Percentiles rank a stretch among this genome's conserved stretches.
Conservation (phyloP, 345 rosid genomes). For the Eucalyptus cloeziana region DNA sequence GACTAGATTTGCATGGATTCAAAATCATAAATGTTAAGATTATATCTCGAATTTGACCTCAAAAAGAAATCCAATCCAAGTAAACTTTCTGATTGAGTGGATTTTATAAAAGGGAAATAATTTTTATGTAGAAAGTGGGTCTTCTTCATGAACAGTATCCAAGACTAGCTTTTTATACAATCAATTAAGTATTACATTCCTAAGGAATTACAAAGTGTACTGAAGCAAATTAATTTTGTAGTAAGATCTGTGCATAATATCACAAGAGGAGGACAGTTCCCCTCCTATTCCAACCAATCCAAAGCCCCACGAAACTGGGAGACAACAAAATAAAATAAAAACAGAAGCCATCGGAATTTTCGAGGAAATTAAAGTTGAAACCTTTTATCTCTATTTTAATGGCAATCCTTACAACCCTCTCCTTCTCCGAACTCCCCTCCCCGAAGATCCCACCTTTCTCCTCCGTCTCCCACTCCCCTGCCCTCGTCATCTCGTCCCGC, state of each 20-base stretch:
- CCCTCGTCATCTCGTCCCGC: neutral
- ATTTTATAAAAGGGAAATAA: neutral
- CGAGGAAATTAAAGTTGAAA: neutral
- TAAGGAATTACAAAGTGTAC: too few relatives aligned
- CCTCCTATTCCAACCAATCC: neutral
- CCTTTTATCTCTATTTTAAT: neutral
- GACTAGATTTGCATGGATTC: neutral
- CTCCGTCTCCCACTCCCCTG: neutral
- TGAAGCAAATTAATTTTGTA: too few relatives aligned
- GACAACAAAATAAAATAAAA: neutral
- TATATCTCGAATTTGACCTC: neutral
- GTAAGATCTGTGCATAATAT: neutral
- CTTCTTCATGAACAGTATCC: neutral
- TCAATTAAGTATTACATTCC: too few relatives aligned
- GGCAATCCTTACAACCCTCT: slow-evolving; percentile 7
- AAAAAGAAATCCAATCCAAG: neutral
- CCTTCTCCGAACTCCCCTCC: slow-evolving; percentile 18
- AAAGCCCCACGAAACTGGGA: neutral
- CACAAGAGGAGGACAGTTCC: neutral
- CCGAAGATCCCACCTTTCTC: neutral
- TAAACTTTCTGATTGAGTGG: neutral
- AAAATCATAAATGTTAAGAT: neutral
- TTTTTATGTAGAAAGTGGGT: neutral
- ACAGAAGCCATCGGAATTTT: neutral
- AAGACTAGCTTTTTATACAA: too few relatives aligned